These are phyloP conservation scores for Saccharomycopsis fibuligera DNA, from an alignment of 805 yeast species.

Conservation along the genomic window DNA sequence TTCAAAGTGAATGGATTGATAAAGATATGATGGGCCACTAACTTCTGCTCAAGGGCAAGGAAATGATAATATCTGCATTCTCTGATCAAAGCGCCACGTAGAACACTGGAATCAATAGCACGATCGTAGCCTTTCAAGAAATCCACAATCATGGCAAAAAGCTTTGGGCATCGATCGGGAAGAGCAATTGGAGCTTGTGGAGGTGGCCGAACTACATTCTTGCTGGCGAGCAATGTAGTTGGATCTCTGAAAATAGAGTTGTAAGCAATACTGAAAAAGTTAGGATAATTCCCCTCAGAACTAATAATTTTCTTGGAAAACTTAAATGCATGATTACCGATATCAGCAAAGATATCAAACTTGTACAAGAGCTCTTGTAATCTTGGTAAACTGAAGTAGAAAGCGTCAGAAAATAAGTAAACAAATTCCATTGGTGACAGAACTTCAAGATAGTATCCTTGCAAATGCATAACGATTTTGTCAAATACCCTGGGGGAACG, in stretches of 20 bases:
- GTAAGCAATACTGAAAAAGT: conserved; percentile 63
- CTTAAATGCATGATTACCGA: conserved; percentile 57
- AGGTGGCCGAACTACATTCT: conserved; percentile 66
- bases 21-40: conserved; percentile 46
- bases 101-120: conserved; percentile 43
- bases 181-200: conserved; percentile 54
- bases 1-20: conserved; percentile 43
- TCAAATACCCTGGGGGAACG: conserved; percentile 66
- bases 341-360: conserved; percentile 48
- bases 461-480: conserved; percentile 63
- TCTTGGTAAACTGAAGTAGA: conserved; percentile 59
- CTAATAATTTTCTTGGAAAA: conserved; percentile 50
- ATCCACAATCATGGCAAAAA: conserved; percentile 51
- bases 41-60: conserved; percentile 62
- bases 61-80: conserved; percentile 80
- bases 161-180: conserved; percentile 40
- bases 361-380: conserved; percentile 42
- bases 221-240: conserved; percentile 32
- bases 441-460: conserved; percentile 70
- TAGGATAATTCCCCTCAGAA: conserved; percentile 66
- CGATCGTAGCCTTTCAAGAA: conserved; percentile 49
- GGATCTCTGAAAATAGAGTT: conserved; percentile 48
- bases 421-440: conserved; percentile 54
- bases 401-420: conserved; percentile 61
- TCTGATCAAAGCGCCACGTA: conserved; percentile 48